Evolutionary conservation across 2,329 filamentous ascomycete species (phyloP).

Genomic region (Cladosporium sp.): DNA sequence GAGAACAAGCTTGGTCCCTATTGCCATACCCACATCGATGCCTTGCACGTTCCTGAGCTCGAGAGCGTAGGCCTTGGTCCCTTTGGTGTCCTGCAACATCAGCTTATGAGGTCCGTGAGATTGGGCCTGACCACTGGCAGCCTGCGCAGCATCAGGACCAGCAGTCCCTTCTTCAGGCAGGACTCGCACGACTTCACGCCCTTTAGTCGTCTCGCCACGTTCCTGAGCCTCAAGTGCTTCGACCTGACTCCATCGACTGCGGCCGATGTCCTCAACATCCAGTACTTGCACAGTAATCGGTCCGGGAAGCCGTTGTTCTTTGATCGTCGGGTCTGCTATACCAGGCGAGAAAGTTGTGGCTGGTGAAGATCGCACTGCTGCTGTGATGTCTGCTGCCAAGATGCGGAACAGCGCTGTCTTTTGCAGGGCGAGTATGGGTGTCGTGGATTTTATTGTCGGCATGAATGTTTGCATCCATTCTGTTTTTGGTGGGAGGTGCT

Average conservation of each 20-base stretch:
- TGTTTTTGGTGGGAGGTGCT: slow-evolving; percentile 49
- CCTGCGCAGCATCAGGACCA: slow-evolving; percentile 37
- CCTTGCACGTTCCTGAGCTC: slow-evolving; percentile 65
- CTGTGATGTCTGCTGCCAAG: slow-evolving; percentile 70
- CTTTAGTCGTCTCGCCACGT: slow-evolving; percentile 68
- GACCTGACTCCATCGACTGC: slow-evolving; percentile 80
- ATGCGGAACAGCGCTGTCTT: slow-evolving; percentile 79
- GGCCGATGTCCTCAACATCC: slow-evolving; percentile 77
- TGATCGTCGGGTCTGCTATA: slow-evolving; percentile 50
- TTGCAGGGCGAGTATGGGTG: slow-evolving; percentile 65
- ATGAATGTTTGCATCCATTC: slow-evolving; percentile 64
- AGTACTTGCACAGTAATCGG: slow-evolving; percentile 76
- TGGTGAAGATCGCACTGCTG: slow-evolving; percentile 44
- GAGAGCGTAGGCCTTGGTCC: slow-evolving; percentile 65
- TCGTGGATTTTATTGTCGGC: slow-evolving; percentile 49
- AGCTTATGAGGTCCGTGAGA: slow-evolving; percentile 67
- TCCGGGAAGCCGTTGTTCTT: slow-evolving; percentile 54
- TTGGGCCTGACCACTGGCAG: slow-evolving; percentile 16
- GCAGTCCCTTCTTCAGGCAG: slow-evolving; percentile 44
- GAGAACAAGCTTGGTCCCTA: slow-evolving; percentile 78
- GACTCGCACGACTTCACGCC: slow-evolving; percentile 76
- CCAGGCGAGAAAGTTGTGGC: slow-evolving; percentile 54
- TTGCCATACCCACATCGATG: slow-evolving; percentile 62
- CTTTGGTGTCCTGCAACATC: slow-evolving; percentile 73
- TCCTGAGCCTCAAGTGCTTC: slow-evolving; percentile 72